Conservation (phyloP, 2,329 filamentous ascomycete species). For the Fusarium temperatum region DNA sequence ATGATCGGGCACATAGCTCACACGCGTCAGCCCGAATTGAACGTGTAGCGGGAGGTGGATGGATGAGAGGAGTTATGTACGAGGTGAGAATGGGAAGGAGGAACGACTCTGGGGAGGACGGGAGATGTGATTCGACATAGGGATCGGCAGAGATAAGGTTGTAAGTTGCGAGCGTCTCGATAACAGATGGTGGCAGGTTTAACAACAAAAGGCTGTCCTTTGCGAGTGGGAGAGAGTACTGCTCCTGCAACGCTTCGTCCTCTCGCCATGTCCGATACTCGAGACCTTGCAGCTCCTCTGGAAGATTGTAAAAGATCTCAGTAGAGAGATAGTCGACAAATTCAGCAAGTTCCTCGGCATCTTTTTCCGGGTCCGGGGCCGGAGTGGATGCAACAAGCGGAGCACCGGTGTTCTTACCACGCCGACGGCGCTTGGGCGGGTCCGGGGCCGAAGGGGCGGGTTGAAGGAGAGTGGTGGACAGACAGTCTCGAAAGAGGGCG, state of each 20-base stretch:
- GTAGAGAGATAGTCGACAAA: slow-evolving; percentile 82
- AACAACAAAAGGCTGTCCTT: slow-evolving; percentile 62
- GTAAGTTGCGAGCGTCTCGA: slow-evolving; percentile 76
- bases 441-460: slow-evolving; percentile 59
- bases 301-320: slow-evolving; percentile 74
- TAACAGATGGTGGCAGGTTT: slow-evolving; percentile 61
- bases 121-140: slow-evolving; percentile 46
- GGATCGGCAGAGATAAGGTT: slow-evolving; percentile 61
- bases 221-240: slow-evolving; percentile 67
- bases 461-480: slow-evolving; percentile 75
- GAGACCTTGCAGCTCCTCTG: slow-evolving; percentile 66
- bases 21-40: slow-evolving; percentile 68
- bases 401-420: slow-evolving; percentile 33
- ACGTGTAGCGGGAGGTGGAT: slow-evolving; percentile 70
- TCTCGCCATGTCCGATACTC: slow-evolving; percentile 64
- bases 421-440: slow-evolving; percentile 56
- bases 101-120: slow-evolving; percentile 60
- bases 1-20: slow-evolving; percentile 79
- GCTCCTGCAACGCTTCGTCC: slow-evolving; percentile 55
- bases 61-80: slow-evolving; percentile 67
- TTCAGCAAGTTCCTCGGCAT: slow-evolving; percentile 76
- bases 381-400: slow-evolving; percentile 19
- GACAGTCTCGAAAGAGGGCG: slow-evolving; percentile 76
- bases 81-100: slow-evolving; percentile 69
- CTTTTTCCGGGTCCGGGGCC: slow-evolving; percentile 27